A percentile compares a stretch with the other conserved stretches of the same genome.
These are phyloP conservation scores for Tilletia setariae DNA, from an alignment of 1,284 basidiomycete species.

Conservation along the genomic window DNA sequence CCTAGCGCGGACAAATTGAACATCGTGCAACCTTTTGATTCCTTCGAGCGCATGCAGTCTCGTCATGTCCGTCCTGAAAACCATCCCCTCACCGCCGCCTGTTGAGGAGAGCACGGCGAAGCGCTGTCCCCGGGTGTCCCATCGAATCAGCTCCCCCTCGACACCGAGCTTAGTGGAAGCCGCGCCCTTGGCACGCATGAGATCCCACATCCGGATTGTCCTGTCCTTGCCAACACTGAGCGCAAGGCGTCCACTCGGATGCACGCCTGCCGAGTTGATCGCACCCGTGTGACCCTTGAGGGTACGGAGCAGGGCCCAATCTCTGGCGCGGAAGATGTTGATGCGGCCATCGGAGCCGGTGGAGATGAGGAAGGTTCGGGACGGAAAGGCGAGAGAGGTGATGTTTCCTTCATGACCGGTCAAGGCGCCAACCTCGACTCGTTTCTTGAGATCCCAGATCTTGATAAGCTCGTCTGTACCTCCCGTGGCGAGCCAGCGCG, in stretches of 20 bases:
- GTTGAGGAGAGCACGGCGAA: conserved; percentile 42
- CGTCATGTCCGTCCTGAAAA: conserved; percentile 46
- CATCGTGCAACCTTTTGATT: conserved; percentile 36
- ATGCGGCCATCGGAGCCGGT: conserved; percentile 76
- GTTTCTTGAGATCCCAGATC: conserved; percentile 87
- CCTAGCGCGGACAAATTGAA: conserved; percentile 33
- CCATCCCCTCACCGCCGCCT: conserved; percentile 29
- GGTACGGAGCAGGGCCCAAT: conserved; percentile 83
- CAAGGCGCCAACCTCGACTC: conserved; percentile 87
- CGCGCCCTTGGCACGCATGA: conserved; percentile 86
- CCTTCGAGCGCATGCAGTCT: conserved; percentile 42
- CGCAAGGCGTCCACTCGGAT: conserved; percentile 86
- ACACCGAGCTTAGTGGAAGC: conserved; percentile 70
- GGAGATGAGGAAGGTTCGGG: conserved; percentile 80
- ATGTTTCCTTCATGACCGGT: conserved; percentile 93
- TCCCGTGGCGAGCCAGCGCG: conserved; percentile 90
- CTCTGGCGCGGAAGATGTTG: conserved; percentile 82
- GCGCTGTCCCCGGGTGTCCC: conserved; percentile 39
- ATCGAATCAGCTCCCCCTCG: conserved; percentile 40
- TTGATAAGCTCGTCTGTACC: conserved; percentile 93
- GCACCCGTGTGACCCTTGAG: conserved; percentile 90
- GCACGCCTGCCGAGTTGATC: conserved; percentile 83
- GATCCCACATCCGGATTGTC: conserved; percentile 93
- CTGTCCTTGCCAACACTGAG: conserved; percentile 85
- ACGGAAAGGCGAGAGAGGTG: conserved; percentile 81